phyloP scores from a whole-genome alignment of 352 stramenopile species.

The Blastocystis sp. region DNA sequence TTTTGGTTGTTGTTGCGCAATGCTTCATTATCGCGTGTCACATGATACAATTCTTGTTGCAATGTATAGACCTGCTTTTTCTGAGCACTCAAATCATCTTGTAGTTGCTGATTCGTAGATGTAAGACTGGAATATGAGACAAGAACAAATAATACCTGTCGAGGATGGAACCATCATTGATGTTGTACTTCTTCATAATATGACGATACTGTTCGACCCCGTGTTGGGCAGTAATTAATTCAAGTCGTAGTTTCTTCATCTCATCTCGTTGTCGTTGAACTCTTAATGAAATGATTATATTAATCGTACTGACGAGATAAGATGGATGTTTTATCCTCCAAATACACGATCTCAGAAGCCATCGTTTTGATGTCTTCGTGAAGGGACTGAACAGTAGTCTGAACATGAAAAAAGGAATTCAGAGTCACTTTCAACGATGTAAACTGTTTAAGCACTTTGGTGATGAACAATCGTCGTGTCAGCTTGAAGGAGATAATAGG shows the following conservation, averaged over 20 bases:
- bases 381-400: not conserved
- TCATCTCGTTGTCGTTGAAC: constrained; percentile 3
- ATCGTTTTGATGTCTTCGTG: not conserved
- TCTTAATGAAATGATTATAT: not conserved
- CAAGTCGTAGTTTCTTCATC: not conserved
- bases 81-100: not conserved
- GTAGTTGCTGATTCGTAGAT: not conserved
- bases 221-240: not conserved
- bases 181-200: not conserved
- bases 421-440: not conserved
- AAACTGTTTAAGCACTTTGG: not conserved
- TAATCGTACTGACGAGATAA: not conserved
- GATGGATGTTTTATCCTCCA: constrained; percentile 20
- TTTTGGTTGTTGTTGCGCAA: not conserved
- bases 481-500: not conserved
- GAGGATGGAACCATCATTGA: not conserved
- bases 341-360: not conserved
- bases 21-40: not conserved
- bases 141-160: not conserved
- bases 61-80: not conserved
- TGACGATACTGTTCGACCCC: not conserved
- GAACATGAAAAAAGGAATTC: not conserved
- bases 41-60: constrained; percentile 20
- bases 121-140: not conserved
- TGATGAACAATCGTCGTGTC: not conserved